These are phyloP conservation scores for Anisodus tanguticus DNA, from an alignment of 257 asterid genomes.

Conservation along the genomic window DNA sequence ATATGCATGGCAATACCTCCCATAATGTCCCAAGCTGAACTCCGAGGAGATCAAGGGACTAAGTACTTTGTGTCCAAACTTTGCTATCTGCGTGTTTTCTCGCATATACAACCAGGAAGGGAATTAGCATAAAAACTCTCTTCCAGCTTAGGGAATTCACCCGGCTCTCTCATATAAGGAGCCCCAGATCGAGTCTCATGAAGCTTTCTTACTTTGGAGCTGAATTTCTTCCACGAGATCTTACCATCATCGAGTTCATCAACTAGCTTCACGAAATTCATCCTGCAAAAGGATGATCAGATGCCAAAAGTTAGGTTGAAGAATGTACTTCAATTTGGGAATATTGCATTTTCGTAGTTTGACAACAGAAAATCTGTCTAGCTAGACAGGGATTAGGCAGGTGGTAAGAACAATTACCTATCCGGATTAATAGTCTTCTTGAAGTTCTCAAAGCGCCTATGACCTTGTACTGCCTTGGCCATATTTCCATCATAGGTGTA, in stretches of 20 bases:
- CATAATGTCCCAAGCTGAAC: background rate
- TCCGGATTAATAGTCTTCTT: slow-evolving; percentile 88
- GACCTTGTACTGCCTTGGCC: slow-evolving; percentile 99
- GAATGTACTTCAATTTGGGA: background rate
- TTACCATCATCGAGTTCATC: slow-evolving; percentile 75
- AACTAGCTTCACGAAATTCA: slow-evolving; percentile 79
- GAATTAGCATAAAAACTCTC: slow-evolving; percentile 96
- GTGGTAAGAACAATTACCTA: slow-evolving; percentile 50
- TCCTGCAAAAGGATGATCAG: slow-evolving; percentile 52
- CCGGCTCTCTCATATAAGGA: slow-evolving; percentile 80
- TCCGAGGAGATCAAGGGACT: background rate
- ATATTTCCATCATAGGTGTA: slow-evolving; percentile 95
- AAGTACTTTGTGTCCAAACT: background rate
- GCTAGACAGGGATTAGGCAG: background rate
- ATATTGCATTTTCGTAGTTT: background rate
- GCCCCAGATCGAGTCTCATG: slow-evolving; percentile 74
- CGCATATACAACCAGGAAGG: slow-evolving; percentile 88
- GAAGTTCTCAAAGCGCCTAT: slow-evolving; percentile 85
- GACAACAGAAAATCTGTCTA: background rate
- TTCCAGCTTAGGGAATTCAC: slow-evolving; percentile 91
- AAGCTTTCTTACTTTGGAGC: slow-evolving; percentile 73
- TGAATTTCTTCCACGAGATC: slow-evolving; percentile 80
- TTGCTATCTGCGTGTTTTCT: slow-evolving; percentile 49
- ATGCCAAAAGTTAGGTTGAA: slow-evolving; percentile 5
- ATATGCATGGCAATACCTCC: slow-evolving; percentile 23